Evolutionary conservation across 2,329 filamentous ascomycete species (phyloP).

Genomic region (Cladosporium sp.): DNA sequence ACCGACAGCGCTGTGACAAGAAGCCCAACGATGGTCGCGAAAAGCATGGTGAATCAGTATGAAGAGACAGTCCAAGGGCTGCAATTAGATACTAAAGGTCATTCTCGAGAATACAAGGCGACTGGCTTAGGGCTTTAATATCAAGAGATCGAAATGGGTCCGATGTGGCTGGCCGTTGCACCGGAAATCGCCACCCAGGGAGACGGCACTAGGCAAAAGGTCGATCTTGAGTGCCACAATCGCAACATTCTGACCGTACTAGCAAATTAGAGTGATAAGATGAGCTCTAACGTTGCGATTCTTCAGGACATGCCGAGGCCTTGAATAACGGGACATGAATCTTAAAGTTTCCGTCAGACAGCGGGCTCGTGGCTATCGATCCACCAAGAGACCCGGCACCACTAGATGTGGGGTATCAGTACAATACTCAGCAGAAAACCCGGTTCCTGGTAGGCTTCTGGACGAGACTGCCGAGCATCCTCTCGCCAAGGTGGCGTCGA

Average conservation of each 20-base stretch:
- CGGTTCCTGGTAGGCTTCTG: not conserved
- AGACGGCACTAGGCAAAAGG: not conserved
- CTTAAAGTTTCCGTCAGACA: not conserved
- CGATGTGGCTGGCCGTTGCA: too few species aligned
- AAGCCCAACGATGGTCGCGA: not conserved
- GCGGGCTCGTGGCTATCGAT: not conserved
- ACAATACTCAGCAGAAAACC: not conserved
- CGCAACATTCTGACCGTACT: not conserved
- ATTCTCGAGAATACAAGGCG: not conserved
- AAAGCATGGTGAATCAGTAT: not conserved
- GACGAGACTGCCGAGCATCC: not conserved
- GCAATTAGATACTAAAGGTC: not conserved
- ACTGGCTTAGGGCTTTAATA: not conserved
- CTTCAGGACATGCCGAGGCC: not conserved
- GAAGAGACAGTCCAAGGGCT: not conserved
- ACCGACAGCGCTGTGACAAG: not conserved
- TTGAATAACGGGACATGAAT: not conserved
- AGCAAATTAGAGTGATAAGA: not conserved
- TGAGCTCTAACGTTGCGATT: not conserved
- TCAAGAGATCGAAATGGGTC: not conserved
- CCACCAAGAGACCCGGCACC: not conserved
- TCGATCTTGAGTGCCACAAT: not conserved
- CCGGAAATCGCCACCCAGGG: not conserved
- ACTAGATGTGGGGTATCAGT: not conserved
- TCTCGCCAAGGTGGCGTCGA: too few species aligned